These are phyloP conservation scores for Microcera coccophila DNA, from an alignment of 2,329 filamentous ascomycete species.

Conservation along the genomic window DNA sequence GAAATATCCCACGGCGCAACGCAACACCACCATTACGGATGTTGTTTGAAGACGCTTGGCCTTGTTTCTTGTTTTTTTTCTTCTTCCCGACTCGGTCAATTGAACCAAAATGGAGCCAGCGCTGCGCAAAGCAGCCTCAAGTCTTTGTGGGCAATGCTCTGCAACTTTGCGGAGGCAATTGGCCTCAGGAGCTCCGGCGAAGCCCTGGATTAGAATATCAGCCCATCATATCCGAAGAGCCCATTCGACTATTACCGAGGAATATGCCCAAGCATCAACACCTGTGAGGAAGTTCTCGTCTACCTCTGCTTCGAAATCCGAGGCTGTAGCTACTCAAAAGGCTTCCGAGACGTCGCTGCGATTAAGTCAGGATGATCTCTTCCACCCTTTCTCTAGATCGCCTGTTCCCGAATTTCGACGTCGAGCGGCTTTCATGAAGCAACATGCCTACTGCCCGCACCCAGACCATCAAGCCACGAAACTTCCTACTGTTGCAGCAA, in stretches of 20 bases:
- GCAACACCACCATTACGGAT: slow-evolving; percentile 16
- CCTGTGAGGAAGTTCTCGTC: slow-evolving; percentile 31
- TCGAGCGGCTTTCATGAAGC: slow-evolving; percentile 84
- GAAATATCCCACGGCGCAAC: slow-evolving; percentile 26
- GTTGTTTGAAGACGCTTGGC: too few species aligned
- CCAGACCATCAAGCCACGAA: slow-evolving; percentile 77
- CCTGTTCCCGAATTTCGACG: slow-evolving; percentile 83
- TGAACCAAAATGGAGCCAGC: slow-evolving; percentile 37
- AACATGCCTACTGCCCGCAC: slow-evolving; percentile 91
- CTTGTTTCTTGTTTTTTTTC: too few species aligned
- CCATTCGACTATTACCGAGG: slow-evolving; percentile 24
- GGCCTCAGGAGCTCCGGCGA: slow-evolving; percentile 16
- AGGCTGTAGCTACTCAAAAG: slow-evolving; percentile 27
- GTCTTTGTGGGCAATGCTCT: slow-evolving; percentile 40
- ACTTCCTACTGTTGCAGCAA: slow-evolving; percentile 59
- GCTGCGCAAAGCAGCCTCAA: slow-evolving; percentile 38
- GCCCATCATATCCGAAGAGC: slow-evolving; percentile 28
- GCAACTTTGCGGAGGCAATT: slow-evolving; percentile 32
- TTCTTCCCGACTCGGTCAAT: slow-evolving; percentile 5
- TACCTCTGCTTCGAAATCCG: slow-evolving; percentile 21
- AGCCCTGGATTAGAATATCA: slow-evolving; percentile 26
- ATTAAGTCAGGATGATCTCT: slow-evolving; percentile 75
- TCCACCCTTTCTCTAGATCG: slow-evolving; percentile 86
- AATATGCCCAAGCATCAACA: slow-evolving; percentile 18
- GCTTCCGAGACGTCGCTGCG: slow-evolving; percentile 23